Percentiles rank a stretch among this genome's conserved stretches.
Evolutionary conservation across 495 filamentous ascomycete species (phyloP).

Genomic region (Pyrenopolyporus hunteri): DNA sequence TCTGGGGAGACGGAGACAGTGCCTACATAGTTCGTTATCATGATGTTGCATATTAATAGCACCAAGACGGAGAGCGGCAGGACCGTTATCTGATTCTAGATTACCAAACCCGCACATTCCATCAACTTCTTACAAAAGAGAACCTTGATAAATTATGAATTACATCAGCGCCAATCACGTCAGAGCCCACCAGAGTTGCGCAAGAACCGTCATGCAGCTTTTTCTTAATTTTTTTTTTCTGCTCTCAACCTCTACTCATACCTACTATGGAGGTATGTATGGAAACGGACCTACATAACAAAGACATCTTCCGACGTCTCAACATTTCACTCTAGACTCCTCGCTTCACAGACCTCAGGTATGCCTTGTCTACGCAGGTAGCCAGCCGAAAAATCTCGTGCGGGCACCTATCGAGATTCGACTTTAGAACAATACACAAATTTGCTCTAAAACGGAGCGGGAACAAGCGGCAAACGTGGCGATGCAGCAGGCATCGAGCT

Average conservation of each 20-base stretch:
- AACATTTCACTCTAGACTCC: too few relatives aligned
- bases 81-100: too few relatives aligned
- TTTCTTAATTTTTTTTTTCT: not conserved
- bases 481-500: conserved; percentile 13
- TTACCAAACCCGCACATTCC: too few relatives aligned
- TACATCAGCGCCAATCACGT: conserved; percentile 39
- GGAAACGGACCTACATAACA: not conserved
- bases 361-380: too few relatives aligned
- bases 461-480: conserved; percentile 25
- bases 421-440: not conserved
- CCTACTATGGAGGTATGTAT: too few relatives aligned
- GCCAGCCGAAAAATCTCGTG: too few relatives aligned
- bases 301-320: not conserved
- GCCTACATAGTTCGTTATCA: conserved; percentile 20
- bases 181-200: conserved; percentile 27
- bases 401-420: conserved; percentile 28
- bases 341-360: too few relatives aligned
- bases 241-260: too few relatives aligned
- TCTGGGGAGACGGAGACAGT: conserved; percentile 22
- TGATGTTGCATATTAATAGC: conserved; percentile 9
- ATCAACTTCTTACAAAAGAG: not conserved
- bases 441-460: not conserved
- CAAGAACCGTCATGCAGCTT: conserved; percentile 7
- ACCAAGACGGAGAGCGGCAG: too few relatives aligned
- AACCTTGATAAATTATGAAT: conserved; percentile 18